Percentiles rank a stretch among this genome's conserved stretches.
phyloP scores from a whole-genome alignment of 805 yeast genomes.

The Wickerhamia fluorescens region DNA sequence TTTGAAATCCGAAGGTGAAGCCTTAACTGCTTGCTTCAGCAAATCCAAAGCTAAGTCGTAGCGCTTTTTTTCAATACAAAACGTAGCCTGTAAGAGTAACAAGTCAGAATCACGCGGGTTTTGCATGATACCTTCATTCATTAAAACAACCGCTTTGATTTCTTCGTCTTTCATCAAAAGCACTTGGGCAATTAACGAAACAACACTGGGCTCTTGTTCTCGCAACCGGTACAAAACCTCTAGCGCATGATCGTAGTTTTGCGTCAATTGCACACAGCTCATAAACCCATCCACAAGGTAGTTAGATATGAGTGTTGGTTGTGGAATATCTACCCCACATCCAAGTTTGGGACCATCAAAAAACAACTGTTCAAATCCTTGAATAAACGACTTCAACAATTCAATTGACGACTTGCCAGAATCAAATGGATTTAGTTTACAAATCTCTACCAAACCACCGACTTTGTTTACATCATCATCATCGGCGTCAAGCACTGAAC shows the following conservation, averaged over 20 bases:
- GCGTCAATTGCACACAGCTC: conserved; percentile 57
- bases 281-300: conserved; percentile 72
- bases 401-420: conserved; percentile 38
- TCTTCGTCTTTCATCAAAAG: conserved; percentile 51
- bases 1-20: conserved; percentile 67
- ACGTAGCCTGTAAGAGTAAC: conserved; percentile 50
- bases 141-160: conserved; percentile 45
- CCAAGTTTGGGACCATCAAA: conserved; percentile 64
- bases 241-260: conserved; percentile 53
- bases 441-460: conserved; percentile 71
- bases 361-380: conserved; percentile 61
- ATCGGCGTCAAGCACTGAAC: conserved; percentile 60
- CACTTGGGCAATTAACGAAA: conserved; percentile 48
- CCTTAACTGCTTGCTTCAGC: conserved; percentile 59
- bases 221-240: conserved; percentile 50
- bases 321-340: conserved; percentile 56
- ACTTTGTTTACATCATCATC: conserved; percentile 53
- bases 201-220: conserved; percentile 48
- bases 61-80: conserved; percentile 45
- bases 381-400: conserved; percentile 41
- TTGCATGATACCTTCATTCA: conserved; percentile 42
- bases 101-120: conserved; percentile 52
- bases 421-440: conserved; percentile 72
- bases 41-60: conserved; percentile 51
- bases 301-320: conserved; percentile 56